Evolutionary conservation across 345 rosid species (phyloP).

Genomic region (Eutrema japonicum): DNA sequence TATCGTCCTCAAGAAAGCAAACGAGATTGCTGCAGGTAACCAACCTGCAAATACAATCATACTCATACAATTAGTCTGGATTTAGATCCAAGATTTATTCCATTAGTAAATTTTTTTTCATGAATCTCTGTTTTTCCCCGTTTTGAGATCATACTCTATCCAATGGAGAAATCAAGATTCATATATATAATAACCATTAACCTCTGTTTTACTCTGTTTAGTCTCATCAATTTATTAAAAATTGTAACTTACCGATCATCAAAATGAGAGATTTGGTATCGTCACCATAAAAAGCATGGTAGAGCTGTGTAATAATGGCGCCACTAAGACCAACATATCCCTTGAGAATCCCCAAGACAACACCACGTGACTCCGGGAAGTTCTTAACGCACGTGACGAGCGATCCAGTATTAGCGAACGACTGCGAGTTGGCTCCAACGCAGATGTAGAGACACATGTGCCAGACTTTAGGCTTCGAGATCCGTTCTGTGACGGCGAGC

Average conservation of each 20-base stretch:
- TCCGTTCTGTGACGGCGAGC: conserved; percentile 51
- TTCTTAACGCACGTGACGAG: conserved; percentile 60
- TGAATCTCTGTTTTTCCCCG: neutral
- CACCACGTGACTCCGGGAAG: conserved; percentile 63
- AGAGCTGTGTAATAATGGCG: conserved; percentile 57
- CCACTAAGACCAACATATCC: conserved; percentile 63
- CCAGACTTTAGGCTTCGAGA: conserved; percentile 54
- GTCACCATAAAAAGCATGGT: conserved; percentile 55
- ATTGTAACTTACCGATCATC: conserved; percentile 44
- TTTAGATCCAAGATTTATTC: neutral
- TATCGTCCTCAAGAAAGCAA: conserved; percentile 49
- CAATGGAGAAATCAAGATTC: conserved; percentile 12
- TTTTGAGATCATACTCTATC: neutral
- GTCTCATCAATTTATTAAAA: neutral
- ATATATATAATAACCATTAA: conserved; percentile 1
- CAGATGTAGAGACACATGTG: conserved; percentile 60
- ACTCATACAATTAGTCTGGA: conserved; percentile 3
- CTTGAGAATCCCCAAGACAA: conserved; percentile 58
- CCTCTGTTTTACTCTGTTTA: conserved; percentile 19
- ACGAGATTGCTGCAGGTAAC: conserved; percentile 54
- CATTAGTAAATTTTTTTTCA: neutral
- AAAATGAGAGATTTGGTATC: conserved; percentile 49
- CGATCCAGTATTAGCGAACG: conserved; percentile 60
- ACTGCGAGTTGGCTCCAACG: conserved; percentile 60
- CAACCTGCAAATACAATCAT: conserved; percentile 39